Conservation (phyloP, 2,329 filamentous ascomycete genomes). For the Diaporthe eres region DNA sequence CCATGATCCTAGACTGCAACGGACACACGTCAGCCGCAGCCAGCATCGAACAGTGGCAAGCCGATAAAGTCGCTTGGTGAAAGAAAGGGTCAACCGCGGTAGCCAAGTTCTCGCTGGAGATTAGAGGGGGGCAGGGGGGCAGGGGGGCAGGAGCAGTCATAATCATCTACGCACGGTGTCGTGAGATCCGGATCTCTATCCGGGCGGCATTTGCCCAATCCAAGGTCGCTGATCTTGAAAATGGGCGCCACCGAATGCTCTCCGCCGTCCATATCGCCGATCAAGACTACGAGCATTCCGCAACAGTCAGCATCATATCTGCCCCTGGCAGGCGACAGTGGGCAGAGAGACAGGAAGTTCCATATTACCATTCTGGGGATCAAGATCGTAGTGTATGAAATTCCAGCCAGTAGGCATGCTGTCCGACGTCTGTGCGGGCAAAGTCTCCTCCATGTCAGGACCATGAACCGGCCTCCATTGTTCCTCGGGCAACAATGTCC, state of each 20-base stretch:
- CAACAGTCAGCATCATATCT: not conserved
- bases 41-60: not conserved
- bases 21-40: not conserved
- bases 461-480: not conserved
- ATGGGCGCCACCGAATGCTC: not conserved
- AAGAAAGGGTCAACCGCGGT: not conserved
- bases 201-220: not conserved
- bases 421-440: not conserved
- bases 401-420: not conserved
- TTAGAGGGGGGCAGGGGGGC: too few species aligned
- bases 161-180: conserved; percentile 6
- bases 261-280: not conserved
- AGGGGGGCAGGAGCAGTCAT: not conserved
- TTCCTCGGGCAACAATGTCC: not conserved
- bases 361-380: conserved; percentile 10
- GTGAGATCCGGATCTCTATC: not conserved
- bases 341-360: not conserved
- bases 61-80: too few species aligned
- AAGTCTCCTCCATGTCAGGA: not conserved
- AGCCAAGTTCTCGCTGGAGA: not conserved
- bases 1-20: not conserved
- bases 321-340: not conserved
- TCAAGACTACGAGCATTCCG: conserved; percentile 10
- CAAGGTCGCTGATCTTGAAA: conserved; percentile 20
- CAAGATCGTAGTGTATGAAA: conserved; percentile 26